Evolutionary conservation across 208 protist genomes (phyloP), one percentile per base, ranked within the genome.

Genomic region (Crithidia fasciculata): DNA sequence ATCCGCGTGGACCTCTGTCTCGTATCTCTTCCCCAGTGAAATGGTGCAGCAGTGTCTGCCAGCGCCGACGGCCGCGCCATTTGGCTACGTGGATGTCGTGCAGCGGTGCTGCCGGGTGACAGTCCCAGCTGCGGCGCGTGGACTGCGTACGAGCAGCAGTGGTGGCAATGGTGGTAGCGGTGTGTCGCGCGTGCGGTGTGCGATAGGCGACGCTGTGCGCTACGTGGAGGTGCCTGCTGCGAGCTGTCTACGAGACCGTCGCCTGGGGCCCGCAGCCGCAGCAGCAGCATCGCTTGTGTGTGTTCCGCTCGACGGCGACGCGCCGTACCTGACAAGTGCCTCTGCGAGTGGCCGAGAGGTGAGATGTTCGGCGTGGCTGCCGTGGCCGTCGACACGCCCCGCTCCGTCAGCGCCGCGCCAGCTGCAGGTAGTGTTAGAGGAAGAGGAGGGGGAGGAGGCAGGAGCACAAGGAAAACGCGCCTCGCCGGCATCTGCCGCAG

Each of bases 371-470:
- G 28, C 49, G 15, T 66, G 69, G 69, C 18, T 49, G 37, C 53
- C 71, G 66, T 65, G 28, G 68, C 37, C 69, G 5, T 59, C 75
- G 37, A 65, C 60, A 58, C 28, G 52, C 5, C 60, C 59, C 36
- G 70, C 50, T 7, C 40, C 65, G 56, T 18, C 72, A 37, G 74
- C 61, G 28, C 60, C 69, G 6, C 75, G 70, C 44, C 58, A 62
- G 0, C 61, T 89, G 18, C 57, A 40, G 13, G 39, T 83, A 12
- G 69, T 73, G 16, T 50, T 69, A 18, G 72, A 72, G 49, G 75
- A 64, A 8, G 71, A 49, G 1, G 57, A 61, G 40, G 74, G 77
- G 13, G 75, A 81, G 10, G 15, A 28, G 28, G 28, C 28, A 28
- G 1, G 28, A 28, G 28, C 28, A 28, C 50, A 55, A 18, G 50